Percentiles rank a stretch among this genome's conserved stretches.
Evolutionary conservation across 352 stramenopile species (phyloP).

Genomic region (Phytophthora tentaculata): DNA sequence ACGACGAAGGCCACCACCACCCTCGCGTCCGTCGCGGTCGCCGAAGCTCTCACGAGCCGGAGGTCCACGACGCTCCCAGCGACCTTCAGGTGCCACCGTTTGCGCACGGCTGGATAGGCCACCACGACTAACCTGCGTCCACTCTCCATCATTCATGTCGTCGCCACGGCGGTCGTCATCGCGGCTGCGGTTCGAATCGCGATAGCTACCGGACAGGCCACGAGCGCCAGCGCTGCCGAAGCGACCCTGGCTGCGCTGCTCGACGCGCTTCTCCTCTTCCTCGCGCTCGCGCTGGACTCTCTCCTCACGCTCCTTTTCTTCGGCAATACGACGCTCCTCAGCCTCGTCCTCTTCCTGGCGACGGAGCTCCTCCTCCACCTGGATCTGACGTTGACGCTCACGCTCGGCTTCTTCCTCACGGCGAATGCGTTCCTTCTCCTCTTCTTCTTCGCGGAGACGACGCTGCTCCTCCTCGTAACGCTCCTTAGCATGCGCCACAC

Average conservation of each 20-base stretch:
- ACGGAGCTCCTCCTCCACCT: conserved; percentile 70
- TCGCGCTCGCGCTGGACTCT: conserved; percentile 33
- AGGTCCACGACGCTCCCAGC: conserved; percentile 65
- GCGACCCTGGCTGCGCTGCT: conserved; percentile 36
- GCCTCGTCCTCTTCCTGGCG: conserved; percentile 72
- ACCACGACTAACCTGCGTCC: conserved; percentile 64
- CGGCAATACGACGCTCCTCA: conserved; percentile 42
- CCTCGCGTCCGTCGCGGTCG: conserved; percentile 38
- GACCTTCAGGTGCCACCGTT: conserved; percentile 55
- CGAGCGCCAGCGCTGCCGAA: conserved; percentile 41
- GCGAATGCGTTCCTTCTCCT: conserved; percentile 64
- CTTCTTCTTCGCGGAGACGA: conserved; percentile 59
- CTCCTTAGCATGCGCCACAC: conserved; percentile 68
- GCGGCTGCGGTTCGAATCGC: conserved; percentile 21
- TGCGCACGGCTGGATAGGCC: conserved; percentile 36
- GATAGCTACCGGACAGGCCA: conserved; percentile 23
- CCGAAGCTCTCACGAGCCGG: conserved; percentile 41
- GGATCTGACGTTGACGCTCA: conserved; percentile 60
- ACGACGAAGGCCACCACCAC: conserved; percentile 31
- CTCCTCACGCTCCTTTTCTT: conserved; percentile 56
- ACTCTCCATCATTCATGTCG: conserved; percentile 66
- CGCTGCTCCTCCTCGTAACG: conserved; percentile 79
- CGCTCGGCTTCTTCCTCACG: conserved; percentile 68
- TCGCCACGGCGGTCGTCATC: conserved; percentile 36
- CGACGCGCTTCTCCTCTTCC: conserved; percentile 51